Conservation (phyloP, 2,329 filamentous ascomycete genomes). For the Zelopaecilomyces penicillatus region DNA sequence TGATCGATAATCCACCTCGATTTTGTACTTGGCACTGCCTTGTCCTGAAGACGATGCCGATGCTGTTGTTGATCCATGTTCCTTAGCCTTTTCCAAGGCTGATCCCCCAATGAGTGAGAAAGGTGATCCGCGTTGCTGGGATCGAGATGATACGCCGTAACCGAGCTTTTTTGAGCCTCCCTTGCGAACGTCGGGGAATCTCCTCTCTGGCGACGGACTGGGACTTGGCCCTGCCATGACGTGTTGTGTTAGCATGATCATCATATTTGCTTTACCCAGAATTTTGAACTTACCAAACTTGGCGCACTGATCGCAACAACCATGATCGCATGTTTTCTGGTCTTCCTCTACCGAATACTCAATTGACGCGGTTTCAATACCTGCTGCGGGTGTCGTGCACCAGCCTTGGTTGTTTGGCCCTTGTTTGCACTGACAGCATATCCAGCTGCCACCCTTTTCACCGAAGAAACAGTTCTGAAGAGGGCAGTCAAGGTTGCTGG, state of each 20-base stretch:
- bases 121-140: constrained; percentile 21
- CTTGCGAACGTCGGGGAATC: constrained; percentile 29
- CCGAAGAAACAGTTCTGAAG: constrained; percentile 44
- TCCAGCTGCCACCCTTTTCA: constrained; percentile 41
- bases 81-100: constrained; percentile 5
- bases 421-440: constrained; percentile 44
- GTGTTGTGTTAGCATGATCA: background rate
- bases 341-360: constrained; percentile 26
- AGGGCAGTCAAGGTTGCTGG: constrained; percentile 36
- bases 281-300: constrained; percentile 29
- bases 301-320: constrained; percentile 42
- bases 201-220: constrained; percentile 26
- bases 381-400: constrained; percentile 35
- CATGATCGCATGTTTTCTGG: constrained; percentile 41
- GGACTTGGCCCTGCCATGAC: constrained; percentile 21
- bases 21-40: constrained; percentile 16
- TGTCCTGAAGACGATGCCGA: constrained; percentile 12
- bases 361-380: constrained; percentile 22
- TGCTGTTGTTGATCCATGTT: background rate
- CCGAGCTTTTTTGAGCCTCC: constrained; percentile 27
- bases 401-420: constrained; percentile 45
- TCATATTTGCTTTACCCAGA: background rate
- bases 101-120: constrained; percentile 16
- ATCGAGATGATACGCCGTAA: constrained; percentile 19
- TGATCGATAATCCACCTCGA: constrained; percentile 21